Base-by-base conservation (phyloP, 2,329 filamentous ascomycete species). In the Aspergillus fischeri region DNA sequence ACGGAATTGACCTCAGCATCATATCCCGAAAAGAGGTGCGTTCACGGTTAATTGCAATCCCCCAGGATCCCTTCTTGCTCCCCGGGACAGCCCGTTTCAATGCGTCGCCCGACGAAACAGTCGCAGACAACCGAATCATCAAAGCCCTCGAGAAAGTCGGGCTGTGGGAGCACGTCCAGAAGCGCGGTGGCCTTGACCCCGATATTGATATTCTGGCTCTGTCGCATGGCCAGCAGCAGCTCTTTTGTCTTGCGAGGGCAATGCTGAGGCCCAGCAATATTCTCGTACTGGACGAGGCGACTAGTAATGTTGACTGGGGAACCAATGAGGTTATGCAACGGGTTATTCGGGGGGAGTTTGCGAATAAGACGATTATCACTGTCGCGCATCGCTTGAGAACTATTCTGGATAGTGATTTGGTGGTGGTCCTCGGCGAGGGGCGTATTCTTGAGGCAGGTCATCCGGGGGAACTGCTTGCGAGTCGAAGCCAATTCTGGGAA, bases 241-340 rank as follows among this genome's bases (percentile, higher is more conserved):
- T 87, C 0, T 84, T 87, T 54, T 82, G 78, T 53, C 74, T 87
- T 0, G 83, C 80, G 0, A 67, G 84, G 0, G 84, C 82, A 0
- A 71, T 86, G 8, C 64, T 86, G 4, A 68, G 78, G 27, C 54
- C 60, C 6, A 65, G 66, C 41, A 62, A 58, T 10, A 62, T 74
- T 41, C 29, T 67, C 3, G 60, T 67, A 27, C 59, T 67, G 45
- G 63, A 67, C 44, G 65, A 67, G 44, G 60, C 62, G 1, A 66
- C 63, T 7, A 64, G 63, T 59, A 66, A 63, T 14, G 49, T 50
- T 21, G 54, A 52, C 41, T 14, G 32, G 11, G 45, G 41, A 5
- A 56, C 42, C 1, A 45, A 56, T 42, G 20, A n/a, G 27, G 24
- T 28, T 10, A 17, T 51, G 24, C 28, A 51, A 35, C 14, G n/a